Evolutionary conservation across 2,329 filamentous ascomycete genomes (phyloP), one percentile per base, ranked within the genome.

Genomic region (Aureobasidium sp.): DNA sequence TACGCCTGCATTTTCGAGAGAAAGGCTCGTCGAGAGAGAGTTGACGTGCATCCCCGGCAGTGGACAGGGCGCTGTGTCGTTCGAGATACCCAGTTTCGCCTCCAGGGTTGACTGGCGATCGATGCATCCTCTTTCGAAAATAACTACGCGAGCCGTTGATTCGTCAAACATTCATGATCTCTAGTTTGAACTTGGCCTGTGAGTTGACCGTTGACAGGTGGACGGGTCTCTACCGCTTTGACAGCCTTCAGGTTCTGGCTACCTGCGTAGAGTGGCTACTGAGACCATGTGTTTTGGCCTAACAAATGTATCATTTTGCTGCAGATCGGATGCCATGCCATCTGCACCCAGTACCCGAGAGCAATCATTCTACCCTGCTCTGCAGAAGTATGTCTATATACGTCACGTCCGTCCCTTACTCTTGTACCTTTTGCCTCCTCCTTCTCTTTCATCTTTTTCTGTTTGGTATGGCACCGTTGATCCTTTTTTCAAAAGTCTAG

Each of bases 161-260:
- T 41, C 44, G 45, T 60, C 57, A 60, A 49, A 60, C 45, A 44
- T 51, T 27, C 57, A 51, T n/a, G 39, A 25, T 36, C 31, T 60
- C 45, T 60, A 51, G 57, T 36, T 60, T 31, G 12, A 39, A 59
- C 57, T 22, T 44, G 39, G 34, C 25, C 44, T 60, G 57, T 60
- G 44, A 41, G 44, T 60, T 60, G 57, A 51, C 57, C 57, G 57
- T 60, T 59, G 57, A 60, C 57, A 60, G 57, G 44, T 60, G 42
- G 44, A 60, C 57, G 57, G 57, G 45, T 42, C 31, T 42, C 57
- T 51, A 45, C 57, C 57, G 57, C 57, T 60, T 60, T 60, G 57
- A 60, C 57, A 60, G 44, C 57, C 34, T 51, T 41, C 57, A 60
- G 45, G 44, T 60, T 60, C 57, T 60, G 57, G 57, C 45, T 51